Evolutionary conservation across 2,329 filamentous ascomycete genomes (phyloP), one percentile per base, ranked within the genome.

Genomic region (Aschersonia sp.): DNA sequence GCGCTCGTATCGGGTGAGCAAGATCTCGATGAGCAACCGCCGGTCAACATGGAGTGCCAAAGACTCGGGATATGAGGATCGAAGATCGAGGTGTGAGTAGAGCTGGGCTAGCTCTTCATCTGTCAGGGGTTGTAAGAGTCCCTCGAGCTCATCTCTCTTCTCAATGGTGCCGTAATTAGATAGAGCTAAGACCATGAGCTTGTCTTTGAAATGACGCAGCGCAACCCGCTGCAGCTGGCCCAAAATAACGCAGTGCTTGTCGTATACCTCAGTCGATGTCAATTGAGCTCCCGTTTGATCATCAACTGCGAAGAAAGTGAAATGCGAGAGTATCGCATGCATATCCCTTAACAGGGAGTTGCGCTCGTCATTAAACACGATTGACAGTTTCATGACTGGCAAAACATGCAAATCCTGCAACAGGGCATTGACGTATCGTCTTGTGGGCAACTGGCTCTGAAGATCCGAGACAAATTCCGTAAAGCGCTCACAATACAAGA

Each of bases 81-180:
- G 78, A 46, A 97, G 73, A n/a, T 83, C 81, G 48, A 98, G 75
- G 29, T 83, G 68, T 2, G 68, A 65, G 54, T 83, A 84, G 5
- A 98, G 70, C 47, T 79, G 67, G 32, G 75, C 62, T 30, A 97
- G 63, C 63, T 97, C 90, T 0, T 75, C 73, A 54, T 94, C 87
- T 4, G 78, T 76, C 46, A 98, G 68, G 9, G 75, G 69, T 48
- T 80, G 77, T 5, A 98, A 68, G 53, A 96, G 82, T 30, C 77
- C 74, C 58, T 84, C 77, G 12, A 98, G 72, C 55, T 97, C 92
- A 5, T 76, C 71, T 42, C 87, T 76, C 58, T 85, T 83, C 53
- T 89, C 83, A 52, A 98, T 84, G 4, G 87, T 84, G 2, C 83
- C 88, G 60, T 94, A 94, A 60, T 98, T 97, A 14, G 92, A 92